These are phyloP conservation scores for Galerina marginata DNA, from an alignment of 768 basidiomycete genomes.

Conservation along the genomic window DNA sequence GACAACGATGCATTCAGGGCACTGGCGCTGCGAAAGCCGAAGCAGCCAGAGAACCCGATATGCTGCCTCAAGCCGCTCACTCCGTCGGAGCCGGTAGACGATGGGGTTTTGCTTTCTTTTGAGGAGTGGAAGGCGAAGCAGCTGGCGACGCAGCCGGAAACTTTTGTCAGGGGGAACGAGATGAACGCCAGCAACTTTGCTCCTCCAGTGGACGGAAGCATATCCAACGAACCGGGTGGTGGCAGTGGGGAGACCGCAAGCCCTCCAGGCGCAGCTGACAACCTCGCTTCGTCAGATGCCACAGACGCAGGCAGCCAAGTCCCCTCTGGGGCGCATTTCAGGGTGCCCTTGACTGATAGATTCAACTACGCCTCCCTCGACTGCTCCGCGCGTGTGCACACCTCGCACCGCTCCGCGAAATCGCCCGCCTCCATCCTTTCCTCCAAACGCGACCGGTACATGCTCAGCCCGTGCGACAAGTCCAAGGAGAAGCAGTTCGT, in stretches of 20 bases:
- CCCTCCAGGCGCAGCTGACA: constrained; percentile 3
- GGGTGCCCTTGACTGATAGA: constrained; percentile 79
- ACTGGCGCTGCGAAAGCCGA: constrained; percentile 53
- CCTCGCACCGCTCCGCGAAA: constrained; percentile 80
- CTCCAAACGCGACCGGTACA: constrained; percentile 91
- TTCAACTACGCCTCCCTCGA: constrained; percentile 95
- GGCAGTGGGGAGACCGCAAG: constrained; percentile 8
- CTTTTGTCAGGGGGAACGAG: constrained; percentile 31
- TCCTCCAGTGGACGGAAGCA: constrained; percentile 4
- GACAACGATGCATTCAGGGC: constrained; percentile 67
- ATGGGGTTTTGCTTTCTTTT: constrained; percentile 77
- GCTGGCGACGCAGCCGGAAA: constrained; percentile 41
- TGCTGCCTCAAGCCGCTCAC: constrained; percentile 70
- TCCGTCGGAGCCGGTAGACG: constrained; percentile 55
- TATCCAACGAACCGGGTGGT: constrained; percentile 7
- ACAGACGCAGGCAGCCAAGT: constrained; percentile 17
- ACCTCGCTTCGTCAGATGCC: background rate
- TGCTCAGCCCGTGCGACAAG: constrained; percentile 89
- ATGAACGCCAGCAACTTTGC: constrained; percentile 29
- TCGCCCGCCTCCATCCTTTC: constrained; percentile 85
- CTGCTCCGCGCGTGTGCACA: constrained; percentile 92
- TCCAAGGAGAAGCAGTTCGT: constrained; percentile 74
- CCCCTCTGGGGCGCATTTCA: constrained; percentile 24
- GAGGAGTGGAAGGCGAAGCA: constrained; percentile 89
- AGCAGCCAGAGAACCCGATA: constrained; percentile 59